Conservation (phyloP, 768 basidiomycete genomes). For the Multifurca ochricompacta region DNA sequence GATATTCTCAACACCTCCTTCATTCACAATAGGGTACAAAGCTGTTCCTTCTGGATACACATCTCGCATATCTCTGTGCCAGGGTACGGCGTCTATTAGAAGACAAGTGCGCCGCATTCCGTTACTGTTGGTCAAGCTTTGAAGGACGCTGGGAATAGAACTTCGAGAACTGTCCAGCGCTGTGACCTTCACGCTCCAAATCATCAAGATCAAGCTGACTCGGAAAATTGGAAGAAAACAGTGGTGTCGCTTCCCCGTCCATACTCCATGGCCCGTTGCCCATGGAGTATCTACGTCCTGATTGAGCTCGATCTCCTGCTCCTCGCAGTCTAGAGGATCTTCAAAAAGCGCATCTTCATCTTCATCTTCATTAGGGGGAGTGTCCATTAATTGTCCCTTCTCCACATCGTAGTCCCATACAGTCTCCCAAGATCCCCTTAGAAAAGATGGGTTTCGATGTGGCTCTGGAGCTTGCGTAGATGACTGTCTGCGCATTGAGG, state of each 20-base stretch:
- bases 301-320: not conserved
- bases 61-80: not conserved
- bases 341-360: not conserved
- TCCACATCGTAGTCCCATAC: slow-evolving; percentile 8
- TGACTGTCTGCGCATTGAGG: slow-evolving; percentile 1
- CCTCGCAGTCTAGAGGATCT: too few species aligned
- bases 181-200: not conserved
- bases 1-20: too few species aligned
- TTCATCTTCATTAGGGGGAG: not conserved
- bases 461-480: slow-evolving; percentile 5
- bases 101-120: too few species aligned
- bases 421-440: not conserved
- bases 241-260: slow-evolving; percentile 4
- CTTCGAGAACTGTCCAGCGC: not conserved
- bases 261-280: not conserved
- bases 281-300: not conserved
- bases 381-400: not conserved
- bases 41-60: not conserved
- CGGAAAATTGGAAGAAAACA: slow-evolving; percentile 6
- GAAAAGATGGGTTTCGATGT: not conserved
- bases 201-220: not conserved
- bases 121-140: too few species aligned
- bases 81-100: too few species aligned
- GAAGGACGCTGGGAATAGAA: too few species aligned
- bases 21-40: not conserved